Evolutionary conservation across 352 stramenopile species (phyloP), one percentile per base, ranked within the genome.

Genomic region (Pythium dissotocum): DNA sequence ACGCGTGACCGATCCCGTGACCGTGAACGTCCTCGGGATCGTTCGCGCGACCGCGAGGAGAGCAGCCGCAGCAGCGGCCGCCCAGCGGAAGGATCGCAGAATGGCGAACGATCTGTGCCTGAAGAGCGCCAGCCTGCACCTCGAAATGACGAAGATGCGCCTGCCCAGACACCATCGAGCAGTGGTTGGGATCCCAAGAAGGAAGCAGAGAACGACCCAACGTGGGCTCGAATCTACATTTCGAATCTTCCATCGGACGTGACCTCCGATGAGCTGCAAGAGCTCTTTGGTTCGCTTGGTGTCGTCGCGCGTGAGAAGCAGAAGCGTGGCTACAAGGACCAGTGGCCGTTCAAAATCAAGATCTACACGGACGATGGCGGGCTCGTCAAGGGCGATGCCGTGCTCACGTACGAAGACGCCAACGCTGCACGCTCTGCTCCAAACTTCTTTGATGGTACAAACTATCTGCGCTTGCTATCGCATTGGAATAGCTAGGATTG

Each of bases 291-390:
- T 18, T 84, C 85, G 32, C 83, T 96, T 38, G 88, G 88, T 28
- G 67, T 95, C 33, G 85, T 96, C 51, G 88, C 87, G 6, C 73
- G 85, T 12, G 87, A 95, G 72, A 95, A 94, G 72, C 88, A 95
- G 65, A 94, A 94, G 72, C 83, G 88, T 49, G 88, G 87, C 1
- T 95, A 88, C 75, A 94, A 94, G 66, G 86, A 96, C 66, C 85
- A 96, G 65, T 96, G 88, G 87, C 88, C 88, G 36, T 96, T 88
- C 72, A 96, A 96, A 78, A 95, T 96, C 73, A 96, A 93, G 69
- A 81, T 96, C 33, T 96, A 96, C 72, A 85, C 84, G 65, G 88
- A 95, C 59, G 74, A 88, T 13, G 75, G 73, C 59, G 87, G 87
- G 10, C 60, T 83, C 44, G 72, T 77, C 49, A 96, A 96, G 77